These are phyloP conservation scores for Rhynchosporium agropyri DNA, from an alignment of 2,329 filamentous ascomycete species.

Conservation along the genomic window DNA sequence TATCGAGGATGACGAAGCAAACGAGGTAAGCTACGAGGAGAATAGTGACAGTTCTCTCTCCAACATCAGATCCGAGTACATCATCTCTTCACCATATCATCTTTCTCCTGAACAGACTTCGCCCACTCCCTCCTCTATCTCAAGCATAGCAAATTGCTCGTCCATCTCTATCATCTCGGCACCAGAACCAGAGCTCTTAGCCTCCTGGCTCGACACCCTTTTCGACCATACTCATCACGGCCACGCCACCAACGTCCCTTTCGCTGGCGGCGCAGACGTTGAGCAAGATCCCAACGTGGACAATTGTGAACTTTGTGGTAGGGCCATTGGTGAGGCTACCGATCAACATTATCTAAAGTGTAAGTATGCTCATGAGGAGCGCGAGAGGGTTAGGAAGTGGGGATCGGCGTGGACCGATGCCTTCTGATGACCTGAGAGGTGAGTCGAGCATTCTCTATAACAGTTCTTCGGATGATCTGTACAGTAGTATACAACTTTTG, in stretches of 20 bases:
- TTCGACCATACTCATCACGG: conserved; percentile 19
- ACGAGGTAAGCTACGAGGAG: background rate
- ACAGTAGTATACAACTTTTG: too few relatives aligned
- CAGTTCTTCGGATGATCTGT: too few relatives aligned
- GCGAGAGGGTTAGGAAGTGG: background rate
- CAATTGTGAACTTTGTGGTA: conserved; percentile 25
- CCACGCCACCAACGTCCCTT: conserved; percentile 1
- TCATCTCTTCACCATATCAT: background rate
- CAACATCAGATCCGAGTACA: background rate
- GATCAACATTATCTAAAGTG: conserved; percentile 30
- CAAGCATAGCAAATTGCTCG: background rate
- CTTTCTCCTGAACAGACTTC: background rate
- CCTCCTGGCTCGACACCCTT: conserved; percentile 18
- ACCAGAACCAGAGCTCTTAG: conserved; percentile 1
- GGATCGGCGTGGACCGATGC: background rate
- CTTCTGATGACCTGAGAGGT: background rate
- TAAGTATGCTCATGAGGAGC: conserved; percentile 29
- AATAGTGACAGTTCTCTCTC: background rate
- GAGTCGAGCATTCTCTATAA: background rate
- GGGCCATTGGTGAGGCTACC: conserved; percentile 21
- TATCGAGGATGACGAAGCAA: background rate
- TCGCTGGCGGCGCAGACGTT: conserved; percentile 21
- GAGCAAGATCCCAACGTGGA: conserved; percentile 11
- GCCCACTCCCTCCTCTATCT: background rate
- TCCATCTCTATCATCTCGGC: background rate